A percentile compares a stretch with the other conserved stretches of the same genome.
These are phyloP conservation scores for Globisporangium perplexum DNA, from an alignment of 352 stramenopile genomes.

Conservation along the genomic window DNA sequence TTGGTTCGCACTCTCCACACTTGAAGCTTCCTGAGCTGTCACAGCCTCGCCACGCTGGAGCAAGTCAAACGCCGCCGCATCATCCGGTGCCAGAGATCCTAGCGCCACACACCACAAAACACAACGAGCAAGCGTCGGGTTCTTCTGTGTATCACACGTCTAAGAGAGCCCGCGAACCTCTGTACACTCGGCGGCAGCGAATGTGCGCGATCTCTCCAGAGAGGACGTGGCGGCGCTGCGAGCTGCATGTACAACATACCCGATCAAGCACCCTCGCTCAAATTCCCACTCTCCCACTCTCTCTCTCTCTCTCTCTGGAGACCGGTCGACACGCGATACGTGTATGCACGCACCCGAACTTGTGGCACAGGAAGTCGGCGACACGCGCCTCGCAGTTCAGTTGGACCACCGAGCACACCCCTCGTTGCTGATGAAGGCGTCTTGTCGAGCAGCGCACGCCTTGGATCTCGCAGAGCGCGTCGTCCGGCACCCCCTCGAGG, in stretches of 20 bases:
- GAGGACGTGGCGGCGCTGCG: conserved; percentile 30
- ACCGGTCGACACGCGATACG: not conserved
- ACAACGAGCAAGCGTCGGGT: not conserved
- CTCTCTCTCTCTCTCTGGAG: no score
- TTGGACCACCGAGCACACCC: conserved; percentile 17
- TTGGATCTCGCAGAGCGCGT: conserved; percentile 51
- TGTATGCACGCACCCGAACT: conserved; percentile 34
- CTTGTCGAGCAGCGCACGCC: conserved; percentile 5
- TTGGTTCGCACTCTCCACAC: not conserved
- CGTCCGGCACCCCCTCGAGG: conserved; percentile 28
- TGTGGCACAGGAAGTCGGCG: conserved; percentile 52
- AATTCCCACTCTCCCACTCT: no score
- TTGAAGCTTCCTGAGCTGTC: no score
- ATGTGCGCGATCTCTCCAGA: conserved; percentile 51
- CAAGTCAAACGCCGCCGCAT: not conserved
- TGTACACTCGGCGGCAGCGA: conserved; percentile 28
- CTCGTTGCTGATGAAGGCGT: not conserved
- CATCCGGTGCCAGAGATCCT: not conserved
- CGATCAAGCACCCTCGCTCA: not conserved
- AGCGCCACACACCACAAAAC: not conserved
- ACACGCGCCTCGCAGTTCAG: conserved; percentile 42
- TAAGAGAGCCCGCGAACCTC: conserved; percentile 8
- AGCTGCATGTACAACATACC: conserved; percentile 8
- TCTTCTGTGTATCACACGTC: not conserved
- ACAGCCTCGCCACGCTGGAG: not conserved